phyloP scores from a whole-genome alignment of 495 filamentous ascomycete genomes.

The Patellaria atrata region DNA sequence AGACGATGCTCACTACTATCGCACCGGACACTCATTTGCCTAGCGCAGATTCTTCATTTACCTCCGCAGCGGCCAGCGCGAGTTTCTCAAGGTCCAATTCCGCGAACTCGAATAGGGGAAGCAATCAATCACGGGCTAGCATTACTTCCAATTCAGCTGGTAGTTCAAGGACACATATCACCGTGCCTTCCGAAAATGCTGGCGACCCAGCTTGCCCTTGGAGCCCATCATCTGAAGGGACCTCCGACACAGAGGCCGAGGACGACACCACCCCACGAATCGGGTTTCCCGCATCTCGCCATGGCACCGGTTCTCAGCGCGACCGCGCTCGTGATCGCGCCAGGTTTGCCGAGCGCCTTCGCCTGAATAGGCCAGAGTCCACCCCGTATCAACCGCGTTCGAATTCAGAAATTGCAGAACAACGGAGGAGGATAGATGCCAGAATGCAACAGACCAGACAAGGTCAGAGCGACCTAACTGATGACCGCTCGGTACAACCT shows the following conservation, averaged over 20 bases:
- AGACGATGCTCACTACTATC: conserved; percentile 64
- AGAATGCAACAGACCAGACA: no score
- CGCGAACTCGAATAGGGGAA: no score
- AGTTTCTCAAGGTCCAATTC: conserved; percentile 30
- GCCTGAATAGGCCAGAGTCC: no score
- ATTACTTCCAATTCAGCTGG: conserved; percentile 29
- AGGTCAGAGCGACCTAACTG: no score
- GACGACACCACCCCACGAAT: no score
- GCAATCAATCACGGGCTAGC: conserved; percentile 11
- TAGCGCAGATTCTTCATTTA: conserved; percentile 67
- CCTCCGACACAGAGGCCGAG: conserved; percentile 15
- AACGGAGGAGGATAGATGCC: no score
- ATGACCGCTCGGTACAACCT: no score
- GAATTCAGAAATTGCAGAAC: no score
- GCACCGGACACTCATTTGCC: conserved; percentile 67
- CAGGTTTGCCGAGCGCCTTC: no score
- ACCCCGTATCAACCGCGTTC: no score
- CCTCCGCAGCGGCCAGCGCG: conserved; percentile 44
- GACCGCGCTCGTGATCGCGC: no score
- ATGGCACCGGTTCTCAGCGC: background rate
- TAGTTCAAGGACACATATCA: conserved; percentile 23
- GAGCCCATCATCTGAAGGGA: conserved; percentile 6
- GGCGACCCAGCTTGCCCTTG: background rate
- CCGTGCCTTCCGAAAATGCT: conserved; percentile 16
- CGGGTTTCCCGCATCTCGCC: background rate